Conservation (phyloP, 352 stramenopile species). For the Salisapilia sapeloensis region DNA sequence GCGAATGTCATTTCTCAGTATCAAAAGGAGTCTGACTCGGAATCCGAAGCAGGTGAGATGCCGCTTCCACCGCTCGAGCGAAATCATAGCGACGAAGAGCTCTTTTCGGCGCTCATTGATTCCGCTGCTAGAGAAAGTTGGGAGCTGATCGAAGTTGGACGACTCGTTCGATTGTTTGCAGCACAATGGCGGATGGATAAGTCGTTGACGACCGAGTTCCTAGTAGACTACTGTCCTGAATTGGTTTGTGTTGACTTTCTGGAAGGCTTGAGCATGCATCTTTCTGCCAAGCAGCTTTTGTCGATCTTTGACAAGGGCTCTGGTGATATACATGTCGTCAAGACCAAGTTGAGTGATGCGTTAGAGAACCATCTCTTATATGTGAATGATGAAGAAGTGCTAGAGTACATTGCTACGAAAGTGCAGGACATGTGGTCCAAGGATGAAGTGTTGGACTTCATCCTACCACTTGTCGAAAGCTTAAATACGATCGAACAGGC, state of each 20-base stretch:
- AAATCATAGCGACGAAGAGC: slow-evolving; percentile 3
- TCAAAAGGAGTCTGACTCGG: slow-evolving; percentile 5
- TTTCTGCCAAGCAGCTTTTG: slow-evolving; percentile 40
- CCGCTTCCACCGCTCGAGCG: slow-evolving; percentile 1
- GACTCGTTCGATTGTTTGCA: slow-evolving; percentile 64
- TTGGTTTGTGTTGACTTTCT: slow-evolving; percentile 78
- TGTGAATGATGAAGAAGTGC: slow-evolving; percentile 23
- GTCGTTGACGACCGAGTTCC: slow-evolving; percentile 40
- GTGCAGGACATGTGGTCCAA: slow-evolving; percentile 21
- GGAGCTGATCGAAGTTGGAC: slow-evolving; percentile 65
- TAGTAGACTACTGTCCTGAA: slow-evolving; percentile 43
- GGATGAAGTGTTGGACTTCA: slow-evolving; percentile 37
- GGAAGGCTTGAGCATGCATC: slow-evolving; percentile 43
- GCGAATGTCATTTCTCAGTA: slow-evolving; percentile 5
- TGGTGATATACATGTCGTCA: slow-evolving; percentile 24
- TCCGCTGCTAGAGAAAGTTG: slow-evolving; percentile 50
- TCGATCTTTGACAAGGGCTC: slow-evolving; percentile 53
- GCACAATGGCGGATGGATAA: slow-evolving; percentile 28
- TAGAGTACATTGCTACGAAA: slow-evolving; percentile 10
- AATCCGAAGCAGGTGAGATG: neutral
- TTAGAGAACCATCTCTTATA: slow-evolving; percentile 54
- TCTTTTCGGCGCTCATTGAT: slow-evolving; percentile 67
- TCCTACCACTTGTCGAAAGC: slow-evolving; percentile 55
- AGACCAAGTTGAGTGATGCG: slow-evolving; percentile 57
- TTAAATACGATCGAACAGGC: slow-evolving; percentile 54